phyloP scores from a whole-genome alignment of 1,139 yeast species.

The Meyerozyma guilliermondii region DNA sequence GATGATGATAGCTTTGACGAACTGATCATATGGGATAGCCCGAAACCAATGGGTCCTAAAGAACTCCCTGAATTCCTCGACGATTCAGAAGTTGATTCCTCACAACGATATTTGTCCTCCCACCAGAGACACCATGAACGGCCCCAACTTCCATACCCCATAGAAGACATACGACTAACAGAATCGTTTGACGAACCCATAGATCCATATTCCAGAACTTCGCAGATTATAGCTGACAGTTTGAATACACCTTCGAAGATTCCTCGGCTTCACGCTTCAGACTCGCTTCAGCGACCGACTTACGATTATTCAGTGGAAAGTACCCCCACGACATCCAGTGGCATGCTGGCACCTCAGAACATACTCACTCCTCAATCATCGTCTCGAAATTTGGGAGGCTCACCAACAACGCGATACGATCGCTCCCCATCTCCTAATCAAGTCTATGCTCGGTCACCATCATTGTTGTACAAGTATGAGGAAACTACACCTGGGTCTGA shows the following conservation, averaged over 20 bases:
- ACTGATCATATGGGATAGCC: conserved; percentile 19
- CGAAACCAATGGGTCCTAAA: conserved; percentile 42
- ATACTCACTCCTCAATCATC: background rate
- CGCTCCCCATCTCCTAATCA: conserved; percentile 32
- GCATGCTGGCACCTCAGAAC: background rate
- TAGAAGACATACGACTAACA: background rate
- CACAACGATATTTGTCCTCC: background rate
- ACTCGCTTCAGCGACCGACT: background rate
- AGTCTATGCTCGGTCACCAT: conserved; percentile 12
- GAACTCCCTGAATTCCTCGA: conserved; percentile 20
- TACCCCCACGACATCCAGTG: background rate
- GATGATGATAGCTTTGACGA: background rate
- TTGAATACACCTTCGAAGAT: conserved; percentile 16
- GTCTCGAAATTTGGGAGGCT: background rate
- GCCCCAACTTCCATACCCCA: conserved; percentile 1
- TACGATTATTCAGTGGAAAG: background rate
- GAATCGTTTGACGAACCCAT: background rate
- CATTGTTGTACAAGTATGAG: conserved; percentile 9
- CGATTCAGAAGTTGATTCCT: background rate
- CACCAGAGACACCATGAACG: background rate
- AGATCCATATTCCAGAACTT: background rate
- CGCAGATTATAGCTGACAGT: background rate
- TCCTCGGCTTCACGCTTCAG: conserved; percentile 5
- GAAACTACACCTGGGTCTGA: background rate
- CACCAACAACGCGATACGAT: conserved; percentile 10